Conservation (phyloP, 2,329 filamentous ascomycete species). For the Aureobasidium pullulans region DNA sequence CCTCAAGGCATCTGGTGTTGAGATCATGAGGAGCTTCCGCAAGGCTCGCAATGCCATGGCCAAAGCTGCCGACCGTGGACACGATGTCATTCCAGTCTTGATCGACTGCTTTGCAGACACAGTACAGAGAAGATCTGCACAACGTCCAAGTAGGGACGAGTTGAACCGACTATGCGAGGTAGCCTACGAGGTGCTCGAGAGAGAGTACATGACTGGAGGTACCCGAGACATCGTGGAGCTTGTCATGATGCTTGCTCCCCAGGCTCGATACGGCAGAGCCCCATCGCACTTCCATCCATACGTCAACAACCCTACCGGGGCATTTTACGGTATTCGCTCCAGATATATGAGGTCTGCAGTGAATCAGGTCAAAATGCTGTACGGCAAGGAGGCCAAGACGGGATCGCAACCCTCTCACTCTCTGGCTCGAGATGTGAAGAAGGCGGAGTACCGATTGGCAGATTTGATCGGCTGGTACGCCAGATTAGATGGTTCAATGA, state of each 20-base stretch:
- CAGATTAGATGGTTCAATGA: neutral
- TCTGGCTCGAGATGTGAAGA: neutral
- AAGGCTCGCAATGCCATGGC: neutral
- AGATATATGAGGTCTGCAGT: neutral
- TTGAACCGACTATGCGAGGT: neutral
- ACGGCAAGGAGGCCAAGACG: neutral
- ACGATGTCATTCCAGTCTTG: neutral
- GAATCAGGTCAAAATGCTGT: neutral
- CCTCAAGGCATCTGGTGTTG: neutral
- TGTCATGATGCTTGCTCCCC: neutral
- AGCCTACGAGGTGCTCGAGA: neutral
- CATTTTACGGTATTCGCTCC: neutral
- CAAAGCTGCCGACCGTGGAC: neutral
- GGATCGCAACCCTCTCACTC: neutral
- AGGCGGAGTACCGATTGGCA: neutral
- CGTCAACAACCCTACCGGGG: conserved; percentile 1
- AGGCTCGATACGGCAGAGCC: neutral
- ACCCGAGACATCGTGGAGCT: conserved; percentile 3
- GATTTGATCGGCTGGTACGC: neutral
- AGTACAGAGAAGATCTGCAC: neutral
- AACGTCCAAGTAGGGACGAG: neutral
- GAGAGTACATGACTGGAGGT: neutral
- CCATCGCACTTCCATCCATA: neutral
- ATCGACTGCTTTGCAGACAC: neutral
- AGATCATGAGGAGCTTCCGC: neutral